A percentile compares a stretch with the other conserved stretches of the same genome.
phyloP scores from a whole-genome alignment of 192 early-diverging fungal genomes.

The Umbelopsis vinacea region DNA sequence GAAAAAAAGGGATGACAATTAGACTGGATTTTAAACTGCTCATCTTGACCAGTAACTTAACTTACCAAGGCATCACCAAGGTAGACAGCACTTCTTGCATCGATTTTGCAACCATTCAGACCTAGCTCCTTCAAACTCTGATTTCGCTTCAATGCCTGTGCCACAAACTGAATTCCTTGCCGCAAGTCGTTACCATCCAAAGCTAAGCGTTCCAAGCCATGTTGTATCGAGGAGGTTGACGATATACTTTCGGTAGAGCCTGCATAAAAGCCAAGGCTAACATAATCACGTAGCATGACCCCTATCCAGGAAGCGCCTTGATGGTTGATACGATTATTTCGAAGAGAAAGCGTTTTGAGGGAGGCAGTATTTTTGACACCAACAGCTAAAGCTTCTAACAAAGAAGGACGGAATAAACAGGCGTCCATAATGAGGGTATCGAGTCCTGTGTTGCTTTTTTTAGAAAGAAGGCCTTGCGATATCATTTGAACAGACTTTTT shows the following conservation, averaged over 20 bases:
- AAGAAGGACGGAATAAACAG: slow-evolving; percentile 25
- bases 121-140: slow-evolving; percentile 47
- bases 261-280: slow-evolving; percentile 29
- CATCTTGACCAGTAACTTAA: neutral
- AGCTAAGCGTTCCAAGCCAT: slow-evolving; percentile 45
- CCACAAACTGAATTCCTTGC: slow-evolving; percentile 57
- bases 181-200: slow-evolving; percentile 51
- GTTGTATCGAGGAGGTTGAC: neutral
- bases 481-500: slow-evolving; percentile 70
- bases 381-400: slow-evolving; percentile 37
- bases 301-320: slow-evolving; percentile 55
- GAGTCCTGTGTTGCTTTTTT: slow-evolving; percentile 9
- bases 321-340: slow-evolving; percentile 52
- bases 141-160: slow-evolving; percentile 59
- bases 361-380: slow-evolving; percentile 47
- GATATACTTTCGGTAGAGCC: neutral
- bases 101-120: slow-evolving; percentile 54
- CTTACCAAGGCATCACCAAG: slow-evolving; percentile 60
- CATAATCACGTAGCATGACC: slow-evolving; percentile 60
- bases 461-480: slow-evolving; percentile 47
- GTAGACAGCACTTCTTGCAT: slow-evolving; percentile 45
- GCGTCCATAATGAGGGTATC: slow-evolving; percentile 26
- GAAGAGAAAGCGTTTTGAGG: slow-evolving; percentile 46
- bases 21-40: neutral
- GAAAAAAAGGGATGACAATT: neutral